Percentiles rank a stretch among this genome's conserved stretches.
Evolutionary conservation across 192 early-diverging fungal genomes (phyloP).

Genomic region (Hyaloraphidium curvatum): DNA sequence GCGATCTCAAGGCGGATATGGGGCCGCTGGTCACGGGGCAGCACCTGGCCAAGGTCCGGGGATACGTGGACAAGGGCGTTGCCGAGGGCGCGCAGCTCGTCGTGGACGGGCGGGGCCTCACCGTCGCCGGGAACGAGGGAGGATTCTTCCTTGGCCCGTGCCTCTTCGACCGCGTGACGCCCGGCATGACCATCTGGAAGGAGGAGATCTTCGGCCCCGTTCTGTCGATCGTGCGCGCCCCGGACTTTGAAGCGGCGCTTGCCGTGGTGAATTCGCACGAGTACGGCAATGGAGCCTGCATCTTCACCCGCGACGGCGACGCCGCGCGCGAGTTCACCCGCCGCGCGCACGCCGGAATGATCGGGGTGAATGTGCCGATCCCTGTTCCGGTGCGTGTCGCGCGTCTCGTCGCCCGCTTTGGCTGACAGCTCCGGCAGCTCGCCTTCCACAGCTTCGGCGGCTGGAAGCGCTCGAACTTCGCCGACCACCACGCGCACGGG

Average conservation of each 20-base stretch:
- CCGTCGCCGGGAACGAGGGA: conserved; percentile 6
- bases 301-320: conserved; percentile 40
- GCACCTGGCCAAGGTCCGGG: conserved; percentile 39
- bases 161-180: conserved; percentile 41
- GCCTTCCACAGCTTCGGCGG: too few species aligned
- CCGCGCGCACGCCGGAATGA: conserved; percentile 57
- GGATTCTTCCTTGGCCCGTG: conserved; percentile 64
- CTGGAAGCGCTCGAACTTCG: too few species aligned
- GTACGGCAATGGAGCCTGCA: conserved; percentile 53
- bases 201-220: conserved; percentile 75
- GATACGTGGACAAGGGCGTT: conserved; percentile 36
- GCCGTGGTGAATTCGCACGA: conserved; percentile 49
- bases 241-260: conserved; percentile 38
- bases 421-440: too few species aligned
- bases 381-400: too few species aligned
- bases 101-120: conserved; percentile 41
- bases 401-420: too few species aligned
- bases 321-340: conserved; percentile 45
- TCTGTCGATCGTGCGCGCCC: conserved; percentile 37
- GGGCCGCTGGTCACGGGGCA: too few species aligned
- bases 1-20: too few species aligned
- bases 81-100: conserved; percentile 34
- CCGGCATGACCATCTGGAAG: conserved; percentile 40
- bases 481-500: too few species aligned
- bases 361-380: conserved; percentile 58